phyloP scores from a whole-genome alignment of 495 filamentous ascomycete species.

The Penicillium canariense region DNA sequence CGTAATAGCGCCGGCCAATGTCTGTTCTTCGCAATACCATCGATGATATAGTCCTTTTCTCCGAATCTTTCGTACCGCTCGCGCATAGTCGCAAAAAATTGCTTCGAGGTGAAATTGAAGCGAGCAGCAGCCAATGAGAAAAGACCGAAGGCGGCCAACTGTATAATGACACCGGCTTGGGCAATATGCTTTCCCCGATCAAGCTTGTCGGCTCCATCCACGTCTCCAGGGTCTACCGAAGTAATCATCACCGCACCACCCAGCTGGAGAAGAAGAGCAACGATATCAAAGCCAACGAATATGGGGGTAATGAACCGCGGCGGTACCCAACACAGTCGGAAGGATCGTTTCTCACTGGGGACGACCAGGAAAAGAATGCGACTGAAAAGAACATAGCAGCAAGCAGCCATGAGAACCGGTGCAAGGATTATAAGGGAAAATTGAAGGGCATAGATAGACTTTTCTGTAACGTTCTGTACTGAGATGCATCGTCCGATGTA shows the following conservation, averaged over 20 bases:
- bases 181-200: constrained; percentile 41
- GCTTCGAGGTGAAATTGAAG: constrained; percentile 41
- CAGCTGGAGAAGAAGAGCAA: constrained; percentile 30
- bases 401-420: constrained; percentile 50
- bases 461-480: constrained; percentile 26
- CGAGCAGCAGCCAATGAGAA: constrained; percentile 40
- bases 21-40: constrained; percentile 26
- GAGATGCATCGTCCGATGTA: constrained; percentile 43
- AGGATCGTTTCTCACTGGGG: constrained; percentile 36
- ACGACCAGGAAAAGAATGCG: constrained; percentile 49
- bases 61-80: constrained; percentile 26
- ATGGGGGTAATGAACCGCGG: constrained; percentile 37
- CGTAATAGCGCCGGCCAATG: constrained; percentile 53
- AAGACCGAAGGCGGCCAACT: constrained; percentile 42
- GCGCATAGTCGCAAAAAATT: constrained; percentile 29
- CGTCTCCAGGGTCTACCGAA: constrained; percentile 22
- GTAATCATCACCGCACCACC: constrained; percentile 38
- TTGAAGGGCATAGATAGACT: constrained; percentile 34
- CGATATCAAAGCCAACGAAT: constrained; percentile 34
- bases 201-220: constrained; percentile 26
- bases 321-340: constrained; percentile 45
- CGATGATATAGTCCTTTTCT: constrained; percentile 31
- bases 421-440: constrained; percentile 39
- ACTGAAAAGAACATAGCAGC: constrained; percentile 54
- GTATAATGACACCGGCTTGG: constrained; percentile 38